These are phyloP conservation scores for Graphilbum fragrans DNA, from an alignment of 2,329 filamentous ascomycete species.

Conservation along the genomic window DNA sequence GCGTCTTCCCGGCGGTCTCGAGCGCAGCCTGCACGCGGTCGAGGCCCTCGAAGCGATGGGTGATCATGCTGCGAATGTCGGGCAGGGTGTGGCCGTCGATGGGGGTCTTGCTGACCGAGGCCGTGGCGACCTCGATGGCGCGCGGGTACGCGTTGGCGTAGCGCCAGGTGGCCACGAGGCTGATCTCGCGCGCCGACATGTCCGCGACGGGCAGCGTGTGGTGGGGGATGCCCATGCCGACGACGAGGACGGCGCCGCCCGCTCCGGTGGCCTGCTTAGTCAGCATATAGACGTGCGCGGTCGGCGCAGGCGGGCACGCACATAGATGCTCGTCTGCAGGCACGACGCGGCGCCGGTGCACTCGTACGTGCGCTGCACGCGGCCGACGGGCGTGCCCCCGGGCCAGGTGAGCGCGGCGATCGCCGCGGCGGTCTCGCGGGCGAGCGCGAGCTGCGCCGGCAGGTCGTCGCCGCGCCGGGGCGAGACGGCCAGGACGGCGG, in stretches of 20 bases:
- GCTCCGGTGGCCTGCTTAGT: constrained; percentile 41
- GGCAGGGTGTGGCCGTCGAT: too few relatives aligned
- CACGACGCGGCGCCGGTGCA: constrained; percentile 71
- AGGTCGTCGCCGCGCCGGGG: too few relatives aligned
- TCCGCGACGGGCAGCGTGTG: constrained; percentile 58
- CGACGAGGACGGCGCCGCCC: constrained; percentile 56
- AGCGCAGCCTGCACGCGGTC: constrained; percentile 53
- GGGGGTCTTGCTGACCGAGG: constrained; percentile 38
- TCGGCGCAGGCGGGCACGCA: constrained; percentile 18
- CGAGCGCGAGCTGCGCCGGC: constrained; percentile 36
- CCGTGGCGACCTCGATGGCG: constrained; percentile 37
- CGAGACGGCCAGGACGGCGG: constrained; percentile 38
- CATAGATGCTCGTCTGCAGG: constrained; percentile 62
- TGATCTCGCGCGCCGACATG: constrained; percentile 56
- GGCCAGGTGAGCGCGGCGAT: constrained; percentile 29
- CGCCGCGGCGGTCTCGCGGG: constrained; percentile 36
- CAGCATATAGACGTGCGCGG: neutral
- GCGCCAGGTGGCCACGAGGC: constrained; percentile 61
- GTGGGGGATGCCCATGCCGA: constrained; percentile 61
- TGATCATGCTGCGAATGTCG: constrained; percentile 58
- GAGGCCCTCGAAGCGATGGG: constrained; percentile 56
- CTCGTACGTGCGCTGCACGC: constrained; percentile 47
- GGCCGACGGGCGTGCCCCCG: constrained; percentile 19
- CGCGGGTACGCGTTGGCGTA: constrained; percentile 61
- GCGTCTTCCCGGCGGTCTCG: constrained; percentile 57